Evolutionary conservation across 2,329 filamentous ascomycete species (phyloP).

Genomic region (Fusarium duplospermum): DNA sequence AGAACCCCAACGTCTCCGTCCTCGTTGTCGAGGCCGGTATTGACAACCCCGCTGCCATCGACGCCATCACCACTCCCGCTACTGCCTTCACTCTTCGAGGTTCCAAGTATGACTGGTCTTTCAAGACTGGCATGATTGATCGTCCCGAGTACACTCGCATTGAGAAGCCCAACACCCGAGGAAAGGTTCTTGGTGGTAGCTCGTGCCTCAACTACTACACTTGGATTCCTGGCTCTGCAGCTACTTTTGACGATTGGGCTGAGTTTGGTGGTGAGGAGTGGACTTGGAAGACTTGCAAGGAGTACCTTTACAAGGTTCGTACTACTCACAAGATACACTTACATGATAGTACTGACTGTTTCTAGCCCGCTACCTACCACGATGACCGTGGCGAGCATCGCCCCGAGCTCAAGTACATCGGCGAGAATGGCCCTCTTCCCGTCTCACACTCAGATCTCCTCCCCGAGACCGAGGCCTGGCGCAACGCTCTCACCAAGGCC

Average conservation of each 20-base stretch:
- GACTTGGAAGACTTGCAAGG: slow-evolving; percentile 61
- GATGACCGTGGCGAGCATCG: slow-evolving; percentile 62
- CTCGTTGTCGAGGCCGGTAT: slow-evolving; percentile 62
- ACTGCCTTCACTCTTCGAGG: slow-evolving; percentile 64
- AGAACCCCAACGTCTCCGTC: slow-evolving; percentile 53
- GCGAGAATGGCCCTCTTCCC: slow-evolving; percentile 62
- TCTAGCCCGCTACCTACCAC: slow-evolving; percentile 63
- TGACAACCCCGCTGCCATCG: slow-evolving; percentile 60
- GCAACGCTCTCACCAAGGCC: slow-evolving; percentile 60
- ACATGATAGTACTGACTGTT: neutral
- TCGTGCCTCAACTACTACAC: slow-evolving; percentile 72
- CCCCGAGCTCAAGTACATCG: slow-evolving; percentile 61
- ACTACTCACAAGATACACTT: neutral
- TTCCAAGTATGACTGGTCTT: slow-evolving; percentile 69
- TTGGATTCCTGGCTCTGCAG: slow-evolving; percentile 68
- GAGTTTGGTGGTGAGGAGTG: slow-evolving; percentile 77
- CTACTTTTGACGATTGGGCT: slow-evolving; percentile 75
- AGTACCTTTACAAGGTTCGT: slow-evolving; percentile 63
- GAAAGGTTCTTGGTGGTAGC: slow-evolving; percentile 69
- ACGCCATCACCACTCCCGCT: slow-evolving; percentile 65
- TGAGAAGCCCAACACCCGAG: slow-evolving; percentile 72
- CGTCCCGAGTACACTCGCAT: slow-evolving; percentile 69
- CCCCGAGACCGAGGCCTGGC: slow-evolving; percentile 63
- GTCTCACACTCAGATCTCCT: slow-evolving; percentile 67
- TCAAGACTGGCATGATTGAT: slow-evolving; percentile 71